Percentiles rank a stretch among this genome's conserved stretches.
Evolutionary conservation across 768 basidiomycete genomes (phyloP).

Genomic region (Mycena galericulata): DNA sequence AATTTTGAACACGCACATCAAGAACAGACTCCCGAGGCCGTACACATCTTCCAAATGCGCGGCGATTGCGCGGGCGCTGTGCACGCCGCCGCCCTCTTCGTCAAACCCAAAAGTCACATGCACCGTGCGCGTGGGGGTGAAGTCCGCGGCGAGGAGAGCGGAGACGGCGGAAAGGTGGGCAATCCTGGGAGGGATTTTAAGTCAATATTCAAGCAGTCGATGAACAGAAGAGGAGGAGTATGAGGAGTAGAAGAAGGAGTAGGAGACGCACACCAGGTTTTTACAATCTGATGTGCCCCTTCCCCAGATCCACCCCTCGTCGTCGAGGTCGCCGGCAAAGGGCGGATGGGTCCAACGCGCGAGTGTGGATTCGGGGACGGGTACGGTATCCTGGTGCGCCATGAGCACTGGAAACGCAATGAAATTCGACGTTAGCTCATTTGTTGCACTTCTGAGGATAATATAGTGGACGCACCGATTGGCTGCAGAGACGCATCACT

Average conservation of each 20-base stretch:
- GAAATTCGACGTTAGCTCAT: constrained; percentile 38
- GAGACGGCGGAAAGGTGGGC: constrained; percentile 21
- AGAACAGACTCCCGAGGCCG: constrained; percentile 5
- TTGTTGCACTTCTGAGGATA: too few relatives aligned
- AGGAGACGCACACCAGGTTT: constrained; percentile 10
- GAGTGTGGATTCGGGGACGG: constrained; percentile 31
- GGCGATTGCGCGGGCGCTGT: constrained; percentile 18
- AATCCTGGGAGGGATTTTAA: too few relatives aligned
- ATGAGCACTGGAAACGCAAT: constrained; percentile 58
- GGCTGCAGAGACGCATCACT: constrained; percentile 61
- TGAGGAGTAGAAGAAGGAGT: too few relatives aligned
- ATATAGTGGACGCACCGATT: constrained; percentile 48
- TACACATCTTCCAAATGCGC: constrained; percentile 11
- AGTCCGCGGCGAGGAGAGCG: constrained; percentile 18
- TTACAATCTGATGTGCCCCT: constrained; percentile 56
- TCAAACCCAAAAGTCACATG: constrained; percentile 54
- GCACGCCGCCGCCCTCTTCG: constrained; percentile 54
- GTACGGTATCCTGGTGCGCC: constrained; percentile 51
- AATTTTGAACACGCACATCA: constrained; percentile 23
- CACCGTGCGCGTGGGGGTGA: constrained; percentile 25
- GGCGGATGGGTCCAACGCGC: constrained; percentile 49
- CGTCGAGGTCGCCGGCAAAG: constrained; percentile 58
- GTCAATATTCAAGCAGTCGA: too few relatives aligned
- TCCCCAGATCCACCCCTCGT: constrained; percentile 59
- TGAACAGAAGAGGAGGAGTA: too few relatives aligned